Conservation (phyloP, 139 green algal genomes). For the Chloropicon primus region DNA sequence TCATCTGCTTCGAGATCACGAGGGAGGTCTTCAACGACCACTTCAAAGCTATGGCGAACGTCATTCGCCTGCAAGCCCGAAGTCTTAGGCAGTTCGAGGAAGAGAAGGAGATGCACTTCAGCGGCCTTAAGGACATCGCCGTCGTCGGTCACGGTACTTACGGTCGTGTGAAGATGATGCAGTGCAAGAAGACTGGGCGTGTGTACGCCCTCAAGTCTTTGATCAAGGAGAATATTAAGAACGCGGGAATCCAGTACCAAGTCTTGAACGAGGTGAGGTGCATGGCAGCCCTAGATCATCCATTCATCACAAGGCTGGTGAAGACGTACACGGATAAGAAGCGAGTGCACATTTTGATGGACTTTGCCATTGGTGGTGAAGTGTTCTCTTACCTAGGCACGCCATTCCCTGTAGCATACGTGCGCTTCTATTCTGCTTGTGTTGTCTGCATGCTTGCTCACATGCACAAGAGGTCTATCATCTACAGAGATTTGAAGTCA, state of each 20-base stretch:
- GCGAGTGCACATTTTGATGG: background rate
- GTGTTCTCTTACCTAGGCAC: background rate
- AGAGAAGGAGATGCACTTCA: background rate
- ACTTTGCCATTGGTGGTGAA: background rate
- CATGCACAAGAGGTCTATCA: slow-evolving; percentile 36
- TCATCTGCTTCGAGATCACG: background rate
- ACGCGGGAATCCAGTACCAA: background rate
- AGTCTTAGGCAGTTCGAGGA: background rate
- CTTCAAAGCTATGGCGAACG: background rate
- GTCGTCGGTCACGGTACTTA: background rate
- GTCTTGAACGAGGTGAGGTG: background rate
- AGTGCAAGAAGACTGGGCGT: background rate
- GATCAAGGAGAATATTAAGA: background rate
- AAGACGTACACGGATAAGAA: background rate
- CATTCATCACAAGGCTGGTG: background rate
- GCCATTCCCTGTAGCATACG: background rate
- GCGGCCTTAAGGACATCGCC: background rate
- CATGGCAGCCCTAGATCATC: background rate
- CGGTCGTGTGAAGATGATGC: background rate
- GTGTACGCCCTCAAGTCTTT: background rate
- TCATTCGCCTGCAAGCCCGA: background rate
- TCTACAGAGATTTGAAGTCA: slow-evolving; percentile 55
- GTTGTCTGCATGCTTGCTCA: background rate
- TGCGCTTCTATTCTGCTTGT: background rate
- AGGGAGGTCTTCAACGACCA: background rate